phyloP scores from a whole-genome alignment of 2,329 filamentous ascomycete species.

The Claviceps paspali region DNA sequence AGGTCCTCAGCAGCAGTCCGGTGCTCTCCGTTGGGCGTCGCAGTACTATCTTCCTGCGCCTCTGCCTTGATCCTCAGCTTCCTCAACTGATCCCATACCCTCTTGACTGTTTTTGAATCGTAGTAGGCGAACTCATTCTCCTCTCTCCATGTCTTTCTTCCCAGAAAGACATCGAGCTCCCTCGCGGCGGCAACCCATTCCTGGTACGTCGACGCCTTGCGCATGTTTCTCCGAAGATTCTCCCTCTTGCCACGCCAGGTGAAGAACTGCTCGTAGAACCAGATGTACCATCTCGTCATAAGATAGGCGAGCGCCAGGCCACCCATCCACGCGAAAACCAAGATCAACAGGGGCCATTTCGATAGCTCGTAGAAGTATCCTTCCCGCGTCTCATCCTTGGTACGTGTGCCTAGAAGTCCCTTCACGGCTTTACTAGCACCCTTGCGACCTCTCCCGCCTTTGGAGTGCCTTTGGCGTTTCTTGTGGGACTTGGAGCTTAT shows the following conservation, averaged over 20 bases:
- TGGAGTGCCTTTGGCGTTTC: constrained; percentile 22
- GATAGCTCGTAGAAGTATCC: constrained; percentile 78
- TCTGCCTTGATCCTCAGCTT: constrained; percentile 47
- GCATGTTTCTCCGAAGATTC: constrained; percentile 53
- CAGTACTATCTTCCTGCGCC: constrained; percentile 26
- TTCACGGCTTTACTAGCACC: constrained; percentile 23
- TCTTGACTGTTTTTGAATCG: constrained; percentile 67
- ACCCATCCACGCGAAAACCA: constrained; percentile 67
- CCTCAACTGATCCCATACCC: constrained; percentile 62
- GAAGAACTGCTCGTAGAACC: constrained; percentile 78
- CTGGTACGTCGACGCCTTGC: constrained; percentile 55
- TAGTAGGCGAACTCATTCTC: constrained; percentile 73
- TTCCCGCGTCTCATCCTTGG: constrained; percentile 84
- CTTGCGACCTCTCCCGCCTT: constrained; percentile 15
- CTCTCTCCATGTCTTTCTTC: constrained; percentile 67
- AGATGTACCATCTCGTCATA: constrained; percentile 76
- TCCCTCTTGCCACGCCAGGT: constrained; percentile 77
- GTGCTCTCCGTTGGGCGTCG: constrained; percentile 19
- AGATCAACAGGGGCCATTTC: constrained; percentile 80
- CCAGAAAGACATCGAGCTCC: constrained; percentile 64
- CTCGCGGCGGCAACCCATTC: constrained; percentile 75
- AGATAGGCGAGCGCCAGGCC: constrained; percentile 60
- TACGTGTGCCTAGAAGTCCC: constrained; percentile 37
- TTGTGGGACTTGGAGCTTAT: constrained; percentile 53
- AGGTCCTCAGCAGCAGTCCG: constrained; percentile 55